Evolutionary conservation across 495 filamentous ascomycete genomes (phyloP).

Genomic region (Penicillium samsonianum): DNA sequence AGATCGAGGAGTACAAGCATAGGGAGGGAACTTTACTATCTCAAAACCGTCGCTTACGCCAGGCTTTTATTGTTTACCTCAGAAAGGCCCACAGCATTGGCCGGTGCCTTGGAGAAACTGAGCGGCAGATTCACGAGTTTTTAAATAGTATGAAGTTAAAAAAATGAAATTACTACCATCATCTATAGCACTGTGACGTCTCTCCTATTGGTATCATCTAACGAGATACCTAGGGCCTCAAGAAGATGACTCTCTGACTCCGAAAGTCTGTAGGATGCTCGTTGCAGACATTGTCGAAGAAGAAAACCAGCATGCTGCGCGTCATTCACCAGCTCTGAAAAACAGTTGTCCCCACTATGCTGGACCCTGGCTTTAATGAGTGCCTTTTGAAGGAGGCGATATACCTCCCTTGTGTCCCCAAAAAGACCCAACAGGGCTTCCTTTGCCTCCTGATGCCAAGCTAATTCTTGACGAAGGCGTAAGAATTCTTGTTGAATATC

Average conservation of each 20-base stretch:
- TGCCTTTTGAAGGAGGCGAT: conserved; percentile 14
- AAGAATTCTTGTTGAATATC: conserved; percentile 14
- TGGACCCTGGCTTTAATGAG: neutral
- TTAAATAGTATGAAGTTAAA: conserved; percentile 5
- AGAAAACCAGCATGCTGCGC: conserved; percentile 4
- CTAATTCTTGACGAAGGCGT: conserved; percentile 16
- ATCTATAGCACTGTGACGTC: conserved; percentile 7
- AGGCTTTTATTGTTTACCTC: conserved; percentile 1
- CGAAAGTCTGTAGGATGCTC: conserved; percentile 4
- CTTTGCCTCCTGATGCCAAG: conserved; percentile 16
- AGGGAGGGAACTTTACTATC: conserved; percentile 1
- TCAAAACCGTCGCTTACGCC: conserved; percentile 3
- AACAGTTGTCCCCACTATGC: neutral
- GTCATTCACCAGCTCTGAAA: conserved; percentile 4
- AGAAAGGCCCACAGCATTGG: neutral
- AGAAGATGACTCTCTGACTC: conserved; percentile 11
- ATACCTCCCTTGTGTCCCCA: conserved; percentile 12
- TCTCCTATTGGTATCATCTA: conserved; percentile 9
- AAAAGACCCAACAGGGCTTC: conserved; percentile 13
- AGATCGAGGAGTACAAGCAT: neutral
- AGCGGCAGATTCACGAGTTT: conserved; percentile 3
- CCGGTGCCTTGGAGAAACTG: conserved; percentile 3
- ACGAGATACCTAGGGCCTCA: conserved; percentile 7
- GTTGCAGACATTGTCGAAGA: conserved; percentile 5
- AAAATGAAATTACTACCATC: conserved; percentile 1